Conservation (phyloP, 2,329 filamentous ascomycete species). For the Botryotinia calthae region DNA sequence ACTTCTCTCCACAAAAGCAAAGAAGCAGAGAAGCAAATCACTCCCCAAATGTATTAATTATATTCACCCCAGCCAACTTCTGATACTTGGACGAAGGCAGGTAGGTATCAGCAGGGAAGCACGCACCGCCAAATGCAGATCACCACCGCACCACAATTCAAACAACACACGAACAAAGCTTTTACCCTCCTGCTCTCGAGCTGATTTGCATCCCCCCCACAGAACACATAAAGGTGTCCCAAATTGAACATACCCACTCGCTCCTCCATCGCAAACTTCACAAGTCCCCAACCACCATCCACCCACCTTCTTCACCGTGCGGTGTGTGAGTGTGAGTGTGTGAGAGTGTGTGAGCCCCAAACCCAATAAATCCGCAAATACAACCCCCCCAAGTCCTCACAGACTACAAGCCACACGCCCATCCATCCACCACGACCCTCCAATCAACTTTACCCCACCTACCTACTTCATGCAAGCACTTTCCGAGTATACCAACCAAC, state of each 20-base stretch:
- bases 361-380: neutral
- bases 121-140: neutral
- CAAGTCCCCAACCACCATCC: neutral
- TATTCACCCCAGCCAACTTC: neutral
- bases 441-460: neutral
- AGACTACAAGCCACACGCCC: slow-evolving; percentile 3
- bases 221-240: neutral
- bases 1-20: slow-evolving; percentile 1
- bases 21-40: neutral
- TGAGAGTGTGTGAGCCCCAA: neutral
- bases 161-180: neutral
- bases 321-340: neutral
- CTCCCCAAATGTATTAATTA: neutral
- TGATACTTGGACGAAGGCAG: neutral
- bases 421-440: neutral
- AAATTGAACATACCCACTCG: neutral
- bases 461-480: neutral
- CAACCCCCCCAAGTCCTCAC: slow-evolving; percentile 1
- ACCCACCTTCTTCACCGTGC: neutral
- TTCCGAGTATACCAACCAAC: neutral
- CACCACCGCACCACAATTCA: neutral
- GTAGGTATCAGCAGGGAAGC: neutral
- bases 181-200: neutral
- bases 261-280: neutral
- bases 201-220: neutral